phyloP scores from a whole-genome alignment of 2,329 filamentous ascomycete species.

The Epicoccum nigrum region DNA sequence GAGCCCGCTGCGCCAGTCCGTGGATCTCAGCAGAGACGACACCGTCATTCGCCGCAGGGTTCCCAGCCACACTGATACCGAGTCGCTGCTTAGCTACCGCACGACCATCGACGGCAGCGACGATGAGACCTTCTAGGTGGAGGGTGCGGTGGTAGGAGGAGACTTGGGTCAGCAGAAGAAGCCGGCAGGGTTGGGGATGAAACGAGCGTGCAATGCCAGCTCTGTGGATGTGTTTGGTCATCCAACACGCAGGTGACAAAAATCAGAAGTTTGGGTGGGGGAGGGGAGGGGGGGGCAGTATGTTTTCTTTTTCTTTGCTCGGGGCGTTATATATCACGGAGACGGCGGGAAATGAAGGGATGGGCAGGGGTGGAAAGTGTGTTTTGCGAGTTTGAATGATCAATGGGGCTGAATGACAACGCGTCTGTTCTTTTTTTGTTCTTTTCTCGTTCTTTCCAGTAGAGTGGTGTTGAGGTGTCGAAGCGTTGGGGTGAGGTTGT shows the following conservation, averaged over 20 bases:
- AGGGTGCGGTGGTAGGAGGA: background rate
- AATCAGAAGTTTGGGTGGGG: no score
- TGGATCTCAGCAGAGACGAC: conserved; percentile 18
- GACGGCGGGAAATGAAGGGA: background rate
- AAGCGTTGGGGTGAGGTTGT: background rate
- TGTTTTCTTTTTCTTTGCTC: background rate
- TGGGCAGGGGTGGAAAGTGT: background rate
- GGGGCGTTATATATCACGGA: background rate
- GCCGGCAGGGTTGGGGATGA: no score
- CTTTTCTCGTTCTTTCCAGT: no score
- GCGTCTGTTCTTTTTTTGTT: no score
- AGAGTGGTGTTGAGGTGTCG: no score
- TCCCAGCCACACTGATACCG: conserved; percentile 2
- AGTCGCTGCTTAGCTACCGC: conserved; percentile 21
- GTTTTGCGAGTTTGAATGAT: background rate
- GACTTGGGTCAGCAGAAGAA: no score
- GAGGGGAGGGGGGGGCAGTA: background rate
- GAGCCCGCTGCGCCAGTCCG: conserved; percentile 34
- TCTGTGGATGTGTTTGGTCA: background rate
- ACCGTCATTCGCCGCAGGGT: conserved; percentile 48
- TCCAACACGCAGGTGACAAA: no score
- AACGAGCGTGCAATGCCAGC: no score
- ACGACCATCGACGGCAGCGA: conserved; percentile 30
- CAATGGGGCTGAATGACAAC: no score
- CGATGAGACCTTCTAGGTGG: conserved; percentile 14